Percentiles rank a stretch among this genome's conserved stretches.
Evolutionary conservation across 306 rosid genomes (phyloP).

Genomic region (Malus fusca): DNA sequence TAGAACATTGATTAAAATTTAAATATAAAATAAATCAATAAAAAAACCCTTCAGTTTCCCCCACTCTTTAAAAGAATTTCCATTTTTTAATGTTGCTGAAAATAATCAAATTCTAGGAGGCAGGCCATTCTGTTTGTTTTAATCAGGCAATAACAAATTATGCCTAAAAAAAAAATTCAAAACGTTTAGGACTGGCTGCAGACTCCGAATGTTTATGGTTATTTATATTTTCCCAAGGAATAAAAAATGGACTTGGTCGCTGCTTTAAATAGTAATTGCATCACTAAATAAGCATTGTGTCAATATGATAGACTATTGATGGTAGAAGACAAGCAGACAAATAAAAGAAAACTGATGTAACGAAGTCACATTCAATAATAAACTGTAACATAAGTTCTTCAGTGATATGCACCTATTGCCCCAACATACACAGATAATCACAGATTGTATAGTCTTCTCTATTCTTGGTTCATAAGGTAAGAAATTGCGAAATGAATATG

Average conservation of each 20-base stretch:
- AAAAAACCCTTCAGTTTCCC: neutral
- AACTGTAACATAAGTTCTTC: neutral
- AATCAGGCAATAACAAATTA: neutral
- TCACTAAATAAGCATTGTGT: neutral
- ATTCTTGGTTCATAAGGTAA: neutral
- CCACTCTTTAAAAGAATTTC: neutral
- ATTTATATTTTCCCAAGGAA: neutral
- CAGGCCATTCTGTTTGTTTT: neutral
- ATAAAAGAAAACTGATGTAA: neutral
- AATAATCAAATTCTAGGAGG: neutral
- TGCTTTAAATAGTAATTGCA: neutral
- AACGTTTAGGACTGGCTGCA: neutral
- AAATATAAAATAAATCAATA: too few species aligned
- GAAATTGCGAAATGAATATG: conserved; percentile 11
- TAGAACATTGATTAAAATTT: neutral
- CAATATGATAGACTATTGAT: neutral
- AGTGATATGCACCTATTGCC: neutral
- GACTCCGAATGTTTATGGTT: neutral
- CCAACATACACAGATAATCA: neutral
- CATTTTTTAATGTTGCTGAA: neutral
- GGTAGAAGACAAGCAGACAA: neutral
- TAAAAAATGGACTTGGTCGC: neutral
- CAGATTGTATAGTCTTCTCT: too few species aligned
- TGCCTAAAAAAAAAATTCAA: neutral
- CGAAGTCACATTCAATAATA: neutral